phyloP scores from a whole-genome alignment of 306 rosid genomes.

The Senna tora region DNA sequence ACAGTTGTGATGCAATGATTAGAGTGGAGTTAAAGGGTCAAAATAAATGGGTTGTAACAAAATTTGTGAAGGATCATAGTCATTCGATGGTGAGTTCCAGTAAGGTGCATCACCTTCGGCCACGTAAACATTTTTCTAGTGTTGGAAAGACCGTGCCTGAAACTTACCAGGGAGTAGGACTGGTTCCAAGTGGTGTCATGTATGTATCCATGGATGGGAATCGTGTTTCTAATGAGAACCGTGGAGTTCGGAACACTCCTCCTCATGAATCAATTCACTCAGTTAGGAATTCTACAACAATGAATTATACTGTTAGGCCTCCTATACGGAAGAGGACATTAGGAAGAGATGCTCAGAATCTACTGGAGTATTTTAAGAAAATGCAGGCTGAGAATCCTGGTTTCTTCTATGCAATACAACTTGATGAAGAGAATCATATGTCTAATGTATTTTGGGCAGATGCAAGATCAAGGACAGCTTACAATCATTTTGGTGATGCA shows the following conservation, averaged over 20 bases:
- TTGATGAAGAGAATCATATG: constrained; percentile 87
- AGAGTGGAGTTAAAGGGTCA: constrained; percentile 68
- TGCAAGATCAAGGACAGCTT: constrained; percentile 83
- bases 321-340: constrained; percentile 63
- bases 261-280: constrained; percentile 51
- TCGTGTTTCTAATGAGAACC: constrained; percentile 55
- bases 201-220: constrained; percentile 79
- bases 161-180: constrained; percentile 68
- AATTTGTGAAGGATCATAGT: constrained; percentile 83
- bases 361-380: constrained; percentile 91
- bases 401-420: constrained; percentile 93
- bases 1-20: constrained; percentile 77
- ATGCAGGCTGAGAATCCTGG: constrained; percentile 98
- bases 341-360: constrained; percentile 88
- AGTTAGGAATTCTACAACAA: constrained; percentile 48
- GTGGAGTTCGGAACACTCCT: constrained; percentile 53
- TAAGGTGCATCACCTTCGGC: constrained; percentile 59
- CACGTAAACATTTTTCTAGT: constrained; percentile 86
- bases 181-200: constrained; percentile 93
- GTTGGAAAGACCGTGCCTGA: constrained; percentile 68
- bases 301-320: constrained; percentile 58
- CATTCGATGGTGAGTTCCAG: constrained; percentile 62
- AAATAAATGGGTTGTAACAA: constrained; percentile 82
- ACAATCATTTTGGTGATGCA: constrained; percentile 81
- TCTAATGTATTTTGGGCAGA: constrained; percentile 90